These are phyloP conservation scores for Simmondsia chinensis DNA, from an alignment of 148 eudicot genomes.

Conservation along the genomic window DNA sequence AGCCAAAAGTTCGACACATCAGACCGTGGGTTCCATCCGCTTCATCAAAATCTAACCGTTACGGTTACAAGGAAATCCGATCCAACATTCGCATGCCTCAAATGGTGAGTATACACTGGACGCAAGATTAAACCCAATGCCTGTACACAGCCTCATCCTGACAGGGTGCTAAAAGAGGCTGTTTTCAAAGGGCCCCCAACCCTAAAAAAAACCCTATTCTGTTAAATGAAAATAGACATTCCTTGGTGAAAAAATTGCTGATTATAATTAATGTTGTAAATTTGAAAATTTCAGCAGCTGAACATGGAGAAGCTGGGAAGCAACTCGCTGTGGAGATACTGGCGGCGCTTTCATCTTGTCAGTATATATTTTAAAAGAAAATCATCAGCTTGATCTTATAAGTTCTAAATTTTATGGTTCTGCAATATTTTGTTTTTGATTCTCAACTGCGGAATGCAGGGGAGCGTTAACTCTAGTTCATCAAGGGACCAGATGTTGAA, in stretches of 20 bases:
- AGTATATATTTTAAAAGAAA: conserved; percentile 23
- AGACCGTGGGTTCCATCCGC: conserved; percentile 61
- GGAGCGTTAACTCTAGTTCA: conserved; percentile 38
- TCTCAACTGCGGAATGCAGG: conserved; percentile 28
- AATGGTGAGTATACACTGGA: conserved; percentile 54
- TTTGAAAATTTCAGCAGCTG: conserved; percentile 38
- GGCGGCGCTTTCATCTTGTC: conserved; percentile 72
- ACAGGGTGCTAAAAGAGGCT: no score
- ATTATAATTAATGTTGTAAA: not conserved
- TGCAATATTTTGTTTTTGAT: not conserved
- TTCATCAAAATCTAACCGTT: conserved; percentile 40
- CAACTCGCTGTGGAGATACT: conserved; percentile 81
- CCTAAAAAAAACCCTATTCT: no score
- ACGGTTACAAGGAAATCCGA: conserved; percentile 45
- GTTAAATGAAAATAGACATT: no score
- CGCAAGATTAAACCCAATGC: no score
- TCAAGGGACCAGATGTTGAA: conserved; percentile 65
- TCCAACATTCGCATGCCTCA: conserved; percentile 34
- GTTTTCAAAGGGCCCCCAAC: no score
- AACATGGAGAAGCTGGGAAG: conserved; percentile 74
- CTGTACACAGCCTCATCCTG: no score
- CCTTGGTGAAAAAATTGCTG: no score
- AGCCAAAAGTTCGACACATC: conserved; percentile 59
- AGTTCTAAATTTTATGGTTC: not conserved
- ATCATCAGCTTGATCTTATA: no score